A percentile compares a stretch with the other conserved stretches of the same genome.
These are phyloP conservation scores for Brachypodium distachyon DNA, from an alignment of 202 grass and related monocot species.

Conservation along the genomic window DNA sequence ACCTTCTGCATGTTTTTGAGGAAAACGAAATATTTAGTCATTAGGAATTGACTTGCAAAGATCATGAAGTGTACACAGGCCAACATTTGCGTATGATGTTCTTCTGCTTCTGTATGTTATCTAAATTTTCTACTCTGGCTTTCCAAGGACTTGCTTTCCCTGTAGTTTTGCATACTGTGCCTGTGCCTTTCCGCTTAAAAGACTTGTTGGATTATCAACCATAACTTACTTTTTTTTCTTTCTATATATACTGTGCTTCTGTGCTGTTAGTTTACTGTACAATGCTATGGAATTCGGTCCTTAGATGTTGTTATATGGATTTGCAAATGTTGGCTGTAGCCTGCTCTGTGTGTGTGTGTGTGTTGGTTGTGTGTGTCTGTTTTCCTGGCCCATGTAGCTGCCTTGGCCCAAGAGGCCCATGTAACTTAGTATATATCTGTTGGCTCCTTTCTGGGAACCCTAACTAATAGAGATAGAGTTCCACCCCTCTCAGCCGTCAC, in stretches of 20 bases:
- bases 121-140: neutral
- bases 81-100: neutral
- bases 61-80: neutral
- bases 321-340: too few relatives aligned
- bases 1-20: neutral
- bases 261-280: neutral
- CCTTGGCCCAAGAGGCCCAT: too few relatives aligned
- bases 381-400: too few relatives aligned
- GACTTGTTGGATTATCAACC: neutral
- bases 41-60: neutral
- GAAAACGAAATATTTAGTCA: neutral
- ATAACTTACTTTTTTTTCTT: neutral
- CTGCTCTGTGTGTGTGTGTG: too few relatives aligned
- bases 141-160: neutral
- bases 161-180: neutral
- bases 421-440: too few relatives aligned
- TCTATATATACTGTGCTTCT: neutral
- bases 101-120: neutral
- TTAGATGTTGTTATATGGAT: neutral
- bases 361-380: too few relatives aligned
- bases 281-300: neutral
- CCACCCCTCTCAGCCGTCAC: neutral
- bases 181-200: neutral
- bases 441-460: too few relatives aligned
- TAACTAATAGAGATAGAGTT: too few relatives aligned